A percentile compares a stretch with the other conserved stretches of the same genome.
Conservation (phyloP, 768 basidiomycete genomes). For the Myochromella boudieri region DNA sequence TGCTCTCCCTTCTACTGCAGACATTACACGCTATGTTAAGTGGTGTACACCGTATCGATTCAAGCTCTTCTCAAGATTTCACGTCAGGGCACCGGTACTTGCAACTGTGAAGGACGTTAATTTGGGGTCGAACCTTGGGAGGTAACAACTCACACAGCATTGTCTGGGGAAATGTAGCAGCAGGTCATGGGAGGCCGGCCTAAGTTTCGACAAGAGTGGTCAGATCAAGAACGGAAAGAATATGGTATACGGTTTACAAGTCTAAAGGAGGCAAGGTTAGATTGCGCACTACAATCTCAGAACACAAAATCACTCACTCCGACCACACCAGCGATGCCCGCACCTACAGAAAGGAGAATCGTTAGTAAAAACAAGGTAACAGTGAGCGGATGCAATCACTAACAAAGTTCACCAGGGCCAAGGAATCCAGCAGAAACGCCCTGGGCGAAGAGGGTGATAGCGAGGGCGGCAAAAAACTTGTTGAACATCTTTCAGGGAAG, state of each 20-base stretch:
- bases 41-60: too few species aligned
- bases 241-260: not conserved
- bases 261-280: slow-evolving; percentile 13
- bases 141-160: slow-evolving; percentile 2
- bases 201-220: not conserved
- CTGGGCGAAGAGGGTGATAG: not conserved
- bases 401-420: slow-evolving; percentile 7
- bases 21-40: too few species aligned
- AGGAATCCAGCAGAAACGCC: not conserved
- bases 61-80: too few species aligned
- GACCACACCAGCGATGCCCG: slow-evolving; percentile 11
- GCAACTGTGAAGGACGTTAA: not conserved
- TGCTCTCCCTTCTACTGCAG: too few species aligned
- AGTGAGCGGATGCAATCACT: not conserved
- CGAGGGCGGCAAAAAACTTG: not conserved
- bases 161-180: slow-evolving; percentile 9
- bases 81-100: too few species aligned
- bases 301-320: slow-evolving; percentile 12
- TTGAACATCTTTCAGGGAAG: slow-evolving; percentile 9
- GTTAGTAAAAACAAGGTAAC: not conserved
- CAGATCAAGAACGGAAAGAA: not conserved
- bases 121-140: not conserved
- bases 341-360: not conserved
- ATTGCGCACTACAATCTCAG: not conserved
- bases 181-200: not conserved